These are phyloP conservation scores for Chamaecyparis obtusa DNA, from an alignment of 75 land plant species.

Conservation along the genomic window DNA sequence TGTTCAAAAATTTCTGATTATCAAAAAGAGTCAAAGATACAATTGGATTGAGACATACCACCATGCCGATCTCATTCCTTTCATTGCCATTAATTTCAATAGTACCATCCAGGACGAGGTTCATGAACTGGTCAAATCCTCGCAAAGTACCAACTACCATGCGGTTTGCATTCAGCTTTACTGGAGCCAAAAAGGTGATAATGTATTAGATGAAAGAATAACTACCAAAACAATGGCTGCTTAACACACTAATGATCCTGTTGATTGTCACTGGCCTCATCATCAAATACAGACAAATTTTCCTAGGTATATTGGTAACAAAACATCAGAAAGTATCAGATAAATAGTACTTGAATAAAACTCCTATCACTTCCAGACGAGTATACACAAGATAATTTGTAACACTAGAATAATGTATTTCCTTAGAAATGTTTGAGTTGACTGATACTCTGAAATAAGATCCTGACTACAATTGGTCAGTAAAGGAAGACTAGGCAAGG, in stretches of 20 bases:
- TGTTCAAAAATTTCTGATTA: background rate
- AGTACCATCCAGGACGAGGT: slow-evolving; percentile 88
- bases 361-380: no score
- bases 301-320: no score
- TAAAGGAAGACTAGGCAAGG: no score
- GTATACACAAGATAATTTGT: no score
- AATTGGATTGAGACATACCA: slow-evolving; percentile 46
- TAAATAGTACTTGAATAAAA: no score
- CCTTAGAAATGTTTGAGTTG: no score
- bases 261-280: background rate
- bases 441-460: no score
- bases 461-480: no score
- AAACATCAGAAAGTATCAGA: no score
- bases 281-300: background rate
- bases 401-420: no score
- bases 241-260: background rate
- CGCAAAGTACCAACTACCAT: slow-evolving; percentile 83
- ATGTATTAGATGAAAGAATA: background rate
- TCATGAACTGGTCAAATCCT: slow-evolving; percentile 98
- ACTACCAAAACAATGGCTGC: background rate
- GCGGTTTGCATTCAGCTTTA: slow-evolving; percentile 87
- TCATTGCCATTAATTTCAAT: slow-evolving; percentile 89
- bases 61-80: slow-evolving; percentile 90
- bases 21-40: background rate
- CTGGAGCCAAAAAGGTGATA: slow-evolving; percentile 33